Base-by-base conservation (phyloP, 768 basidiomycete species). In the Phaeolepiota aurea region DNA sequence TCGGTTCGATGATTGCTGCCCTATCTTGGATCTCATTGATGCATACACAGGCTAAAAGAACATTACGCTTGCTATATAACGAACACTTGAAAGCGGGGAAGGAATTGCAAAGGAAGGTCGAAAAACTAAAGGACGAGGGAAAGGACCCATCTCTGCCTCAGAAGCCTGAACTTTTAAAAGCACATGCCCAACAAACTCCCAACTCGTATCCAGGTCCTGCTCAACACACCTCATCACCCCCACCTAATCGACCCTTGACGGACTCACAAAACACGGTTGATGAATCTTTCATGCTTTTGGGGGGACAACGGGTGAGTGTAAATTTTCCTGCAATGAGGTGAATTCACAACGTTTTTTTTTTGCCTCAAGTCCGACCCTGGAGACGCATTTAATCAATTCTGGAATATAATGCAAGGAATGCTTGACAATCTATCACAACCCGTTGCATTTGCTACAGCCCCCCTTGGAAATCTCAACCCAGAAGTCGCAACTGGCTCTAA, bases 351-450 rank as follows among this genome's bases (percentile, higher is more conserved):
- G n/a, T 22, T 7, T 34, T n/a, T 18, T 32, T 41, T 34, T 34
- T 20, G 5, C 22, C 36, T 42, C 5, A 45, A 84, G 83, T 80
- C 80, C 44, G 88, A 91, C 52, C 81, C 87, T 2, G 78, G 82
- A 3, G 88, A 91, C 52, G 80, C 86, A 3, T 91, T 91, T 65
- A 87, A 88, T 53, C 76, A 87, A 50, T 91, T 90, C 53, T 91
- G 88, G 88, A 79, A 74, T 49, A 84, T 85, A 37, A 82, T 89
- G 68, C 86, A 90, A 58, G 85, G 80, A 30, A 82, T 88, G 77
- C 59, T 90, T 34, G 86, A 90, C 50, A 83, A 87, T 50, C 69
- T 91, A n/a, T 82, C 85, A 3, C 85, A 87, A 50, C 82, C 83
- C 3, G 78, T 86, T 5, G 88, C 88, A 12, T 91, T 91, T 53